phyloP scores from a whole-genome alignment of 441 rosid genomes.

The Flueggea neowawraea region DNA sequence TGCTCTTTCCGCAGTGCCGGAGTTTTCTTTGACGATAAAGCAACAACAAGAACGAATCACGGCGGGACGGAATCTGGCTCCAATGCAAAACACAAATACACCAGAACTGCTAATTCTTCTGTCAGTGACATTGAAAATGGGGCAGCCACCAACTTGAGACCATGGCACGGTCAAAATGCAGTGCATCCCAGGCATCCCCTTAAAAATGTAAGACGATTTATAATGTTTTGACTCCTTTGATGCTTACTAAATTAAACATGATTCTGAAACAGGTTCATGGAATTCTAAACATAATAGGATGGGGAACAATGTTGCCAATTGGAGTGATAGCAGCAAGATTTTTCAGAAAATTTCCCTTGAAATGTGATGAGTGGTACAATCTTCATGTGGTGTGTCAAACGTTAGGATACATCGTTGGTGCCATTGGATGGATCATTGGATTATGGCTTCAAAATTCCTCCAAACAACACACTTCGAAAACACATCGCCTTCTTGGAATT shows the following conservation, averaged over 20 bases:
- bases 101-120: no score
- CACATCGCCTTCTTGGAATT: slow-evolving; percentile 33
- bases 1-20: slow-evolving; percentile 8
- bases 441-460: slow-evolving; percentile 32
- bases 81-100: no score
- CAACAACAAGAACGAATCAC: no score
- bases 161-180: slow-evolving; percentile 16
- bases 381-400: slow-evolving; percentile 31
- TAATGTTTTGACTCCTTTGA: background rate
- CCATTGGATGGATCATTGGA: slow-evolving; percentile 40
- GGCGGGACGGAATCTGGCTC: no score
- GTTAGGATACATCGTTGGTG: slow-evolving; percentile 31
- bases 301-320: slow-evolving; percentile 36
- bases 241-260: no score
- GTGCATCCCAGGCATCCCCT: slow-evolving; percentile 12
- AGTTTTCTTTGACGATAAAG: background rate
- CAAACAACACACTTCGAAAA: slow-evolving; percentile 16
- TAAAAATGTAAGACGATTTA: slow-evolving; percentile 18
- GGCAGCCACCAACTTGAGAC: slow-evolving; percentile 16
- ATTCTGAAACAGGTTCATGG: slow-evolving; percentile 32
- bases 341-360: slow-evolving; percentile 21
- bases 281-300: slow-evolving; percentile 36
- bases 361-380: slow-evolving; percentile 31
- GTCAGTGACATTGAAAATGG: slow-evolving; percentile 6
- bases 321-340: slow-evolving; percentile 36